Evolutionary conservation across 2,329 filamentous ascomycete species (phyloP).

Genomic region (Ambrosiella beaveri): DNA sequence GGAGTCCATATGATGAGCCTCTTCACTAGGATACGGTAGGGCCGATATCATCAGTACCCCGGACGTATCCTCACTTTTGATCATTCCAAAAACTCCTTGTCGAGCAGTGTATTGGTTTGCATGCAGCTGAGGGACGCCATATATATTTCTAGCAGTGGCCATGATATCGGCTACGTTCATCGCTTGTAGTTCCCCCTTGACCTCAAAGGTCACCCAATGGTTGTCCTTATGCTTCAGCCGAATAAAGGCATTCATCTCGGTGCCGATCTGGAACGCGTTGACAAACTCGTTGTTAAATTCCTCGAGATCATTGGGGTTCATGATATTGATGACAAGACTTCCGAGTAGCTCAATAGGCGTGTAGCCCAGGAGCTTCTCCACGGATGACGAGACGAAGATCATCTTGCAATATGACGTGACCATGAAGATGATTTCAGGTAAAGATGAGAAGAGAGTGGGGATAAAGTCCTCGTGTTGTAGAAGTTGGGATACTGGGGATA

Average conservation of each 20-base stretch:
- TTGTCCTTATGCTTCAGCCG: constrained; percentile 61
- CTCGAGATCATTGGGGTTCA: constrained; percentile 70
- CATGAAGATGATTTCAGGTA: constrained; percentile 53
- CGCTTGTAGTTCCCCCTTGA: constrained; percentile 70
- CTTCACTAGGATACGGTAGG: background rate
- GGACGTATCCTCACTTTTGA: background rate
- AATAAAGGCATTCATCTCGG: constrained; percentile 68
- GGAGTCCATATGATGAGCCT: background rate
- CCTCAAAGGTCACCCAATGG: constrained; percentile 66
- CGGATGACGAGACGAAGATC: constrained; percentile 69
- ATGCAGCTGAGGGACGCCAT: background rate
- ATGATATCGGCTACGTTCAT: background rate
- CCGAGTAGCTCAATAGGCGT: constrained; percentile 52
- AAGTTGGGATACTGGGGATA: background rate
- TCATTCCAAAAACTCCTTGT: background rate
- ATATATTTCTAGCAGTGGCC: background rate
- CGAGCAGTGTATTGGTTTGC: background rate
- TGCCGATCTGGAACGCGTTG: constrained; percentile 70
- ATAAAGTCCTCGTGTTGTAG: constrained; percentile 7
- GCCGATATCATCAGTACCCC: background rate
- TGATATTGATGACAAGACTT: constrained; percentile 59
- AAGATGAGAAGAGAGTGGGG: background rate
- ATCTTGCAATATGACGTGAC: constrained; percentile 71
- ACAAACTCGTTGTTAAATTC: constrained; percentile 80
- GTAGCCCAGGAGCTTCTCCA: constrained; percentile 59